Percentiles rank a stretch among this genome's conserved stretches.
These are phyloP conservation scores for Linnemannia schmuckeri DNA, from an alignment of 192 early-diverging fungal species.

Conservation along the genomic window DNA sequence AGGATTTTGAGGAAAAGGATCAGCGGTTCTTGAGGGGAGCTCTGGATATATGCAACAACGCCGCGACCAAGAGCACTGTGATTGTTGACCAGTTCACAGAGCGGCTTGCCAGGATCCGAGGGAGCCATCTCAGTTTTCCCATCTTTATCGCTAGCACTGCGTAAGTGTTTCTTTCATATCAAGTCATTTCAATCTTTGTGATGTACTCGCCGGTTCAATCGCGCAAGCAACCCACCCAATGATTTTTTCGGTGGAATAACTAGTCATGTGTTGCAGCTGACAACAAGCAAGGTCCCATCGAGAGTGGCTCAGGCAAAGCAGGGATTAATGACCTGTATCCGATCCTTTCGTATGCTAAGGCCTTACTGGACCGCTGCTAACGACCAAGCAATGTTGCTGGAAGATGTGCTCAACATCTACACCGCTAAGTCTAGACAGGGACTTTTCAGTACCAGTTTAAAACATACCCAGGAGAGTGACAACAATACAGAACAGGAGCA, in stretches of 20 bases:
- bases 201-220: neutral
- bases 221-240: no score
- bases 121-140: neutral
- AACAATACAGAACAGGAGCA: neutral
- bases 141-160: neutral
- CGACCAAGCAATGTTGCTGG: neutral
- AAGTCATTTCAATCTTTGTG: neutral
- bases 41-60: neutral
- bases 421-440: neutral
- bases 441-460: no score
- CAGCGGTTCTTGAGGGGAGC: neutral
- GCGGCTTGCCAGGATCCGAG: neutral
- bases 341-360: neutral
- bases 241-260: neutral
- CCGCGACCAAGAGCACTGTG: neutral
- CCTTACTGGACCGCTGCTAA: neutral
- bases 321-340: neutral
- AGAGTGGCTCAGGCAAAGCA: neutral
- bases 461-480: no score
- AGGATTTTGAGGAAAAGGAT: neutral
- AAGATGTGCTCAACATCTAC: neutral
- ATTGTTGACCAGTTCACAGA: neutral
- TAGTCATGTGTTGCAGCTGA: neutral
- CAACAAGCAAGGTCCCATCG: neutral
- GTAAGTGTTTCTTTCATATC: neutral